Base-by-base conservation (phyloP, 2,329 filamentous ascomycete species). In the Leptographium wingfieldii region DNA sequence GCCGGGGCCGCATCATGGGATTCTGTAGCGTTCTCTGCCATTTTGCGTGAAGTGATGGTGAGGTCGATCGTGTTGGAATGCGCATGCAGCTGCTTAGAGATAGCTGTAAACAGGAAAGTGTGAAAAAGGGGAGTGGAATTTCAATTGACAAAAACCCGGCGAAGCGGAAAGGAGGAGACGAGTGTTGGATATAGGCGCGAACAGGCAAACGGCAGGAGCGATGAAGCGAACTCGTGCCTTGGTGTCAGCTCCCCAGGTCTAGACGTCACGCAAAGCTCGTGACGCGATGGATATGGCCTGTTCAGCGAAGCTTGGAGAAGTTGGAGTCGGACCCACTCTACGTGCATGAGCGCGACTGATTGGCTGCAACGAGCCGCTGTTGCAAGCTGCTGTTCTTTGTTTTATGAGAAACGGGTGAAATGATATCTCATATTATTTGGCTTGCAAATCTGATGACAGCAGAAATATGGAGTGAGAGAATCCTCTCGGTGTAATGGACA, bases 1-100 rank as follows among this genome's bases (percentile, higher is more conserved):
- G 58, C 57, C 25, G 59, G 51, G 43, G 25, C 38, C 27, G 48
- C 11, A 3, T 35, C 31, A n/a, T 25, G 19, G 27, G 48, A 14
- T 25, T 56, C 40, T 11, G 60, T 49, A 35, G 60, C 29, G 19
- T 60, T 56, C 61, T 65, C 64, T 31, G 63, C 57, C 64, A 65
- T 65, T 31, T 57, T 60, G 7, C 19, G 19, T 9, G 40, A 27
- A 10, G 10, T 22, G n/a, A 3, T 25, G 14, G 54, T 29, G 33
- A 22, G 1, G n/a, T 40, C 25, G 16, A 16, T n/a, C 11, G 48
- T 52, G 27, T 19, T 19, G 48, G 19, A n/a, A 22, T 46, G 43
- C 43, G 43, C 19, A n/a, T 46, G 43, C 43, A 46, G 43, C 43
- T n/a, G 43, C 43, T 46, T 46, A 2, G 40, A 46, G 43, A 19